Evolutionary conservation across 1,284 basidiomycete species (phyloP), one percentile per base, ranked within the genome.

Genomic region (Ustilago sp.): DNA sequence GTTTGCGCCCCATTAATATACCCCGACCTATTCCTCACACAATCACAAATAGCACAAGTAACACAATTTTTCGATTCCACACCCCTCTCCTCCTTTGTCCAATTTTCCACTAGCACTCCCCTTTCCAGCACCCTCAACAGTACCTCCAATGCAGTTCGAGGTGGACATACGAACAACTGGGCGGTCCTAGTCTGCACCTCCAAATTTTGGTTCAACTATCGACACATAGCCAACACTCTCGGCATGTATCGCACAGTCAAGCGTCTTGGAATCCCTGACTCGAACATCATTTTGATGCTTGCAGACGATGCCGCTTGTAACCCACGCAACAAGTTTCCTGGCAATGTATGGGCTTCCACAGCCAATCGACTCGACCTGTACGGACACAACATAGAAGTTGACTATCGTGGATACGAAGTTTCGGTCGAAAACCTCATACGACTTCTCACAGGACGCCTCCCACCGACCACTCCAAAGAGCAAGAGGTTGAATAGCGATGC

Each of bases 171-270:
- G 2, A 99, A 98, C 85, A 99, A 99, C 86, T 99, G 96, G 96
- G 96, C 96, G 0, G 95, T 99, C 1, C 89, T 99, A 31, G 95
- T 98, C 1, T 95, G 93, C 83, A 90, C 97, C 0, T 96, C 94
- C 7, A 88, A 95, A 69, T 98, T 95, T 85, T 98, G 95, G 95
- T 98, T 99, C 89, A 99, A 99, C 86, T 99, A 99, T 84, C 89
- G 96, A 93, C 96, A 99, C 86, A 98, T 98, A 92, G 92, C 96
- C 15, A 99, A 99, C 87, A 93, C 95, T 0, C 90, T 99, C 12
- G 95, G 95, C 82, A 98, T 99, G 95, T 99, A 99, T 85, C 93
- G 97, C 60, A 98, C 95, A 1, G 94, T 99, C 59, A 99, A 99
- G 86, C 92, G 95, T 3, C 91, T 99, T 8, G 97, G 96, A 6